Evolutionary conservation across 192 early-diverging fungal species (phyloP).

Genomic region (Ramicandelaber brevisporus): DNA sequence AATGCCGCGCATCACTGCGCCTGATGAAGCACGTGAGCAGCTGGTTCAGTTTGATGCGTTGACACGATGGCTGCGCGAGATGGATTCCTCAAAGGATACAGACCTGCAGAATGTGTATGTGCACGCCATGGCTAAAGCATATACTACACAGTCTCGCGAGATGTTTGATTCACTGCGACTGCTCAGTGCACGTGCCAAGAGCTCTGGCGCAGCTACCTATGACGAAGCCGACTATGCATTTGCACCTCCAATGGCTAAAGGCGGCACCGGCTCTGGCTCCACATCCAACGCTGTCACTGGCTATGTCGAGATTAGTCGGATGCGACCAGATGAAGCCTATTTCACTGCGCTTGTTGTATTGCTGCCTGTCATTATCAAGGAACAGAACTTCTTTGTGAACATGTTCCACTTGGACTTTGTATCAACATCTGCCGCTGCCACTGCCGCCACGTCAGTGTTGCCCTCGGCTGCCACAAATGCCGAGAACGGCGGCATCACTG

Average conservation of each 20-base stretch:
- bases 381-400: conserved; percentile 82
- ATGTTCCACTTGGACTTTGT: conserved; percentile 56
- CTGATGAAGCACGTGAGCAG: conserved; percentile 30
- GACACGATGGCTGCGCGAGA: conserved; percentile 44
- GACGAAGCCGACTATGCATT: conserved; percentile 10
- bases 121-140: conserved; percentile 21
- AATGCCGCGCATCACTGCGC: conserved; percentile 16
- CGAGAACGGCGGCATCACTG: too few species aligned
- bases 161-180: conserved; percentile 23
- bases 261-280: conserved; percentile 6
- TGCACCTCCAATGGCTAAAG: conserved; percentile 4
- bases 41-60: conserved; percentile 38
- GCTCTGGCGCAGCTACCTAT: conserved; percentile 5
- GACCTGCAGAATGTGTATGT: conserved; percentile 46
- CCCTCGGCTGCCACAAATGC: too few species aligned
- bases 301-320: conserved; percentile 3
- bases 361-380: conserved; percentile 38
- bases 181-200: conserved; percentile 8
- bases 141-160: conserved; percentile 20
- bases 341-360: conserved; percentile 16
- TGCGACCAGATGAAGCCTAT: conserved; percentile 15
- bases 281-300: conserved; percentile 8
- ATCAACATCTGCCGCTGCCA: too few species aligned
- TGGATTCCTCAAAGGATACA: conserved; percentile 37
- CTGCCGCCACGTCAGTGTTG: too few species aligned